Evolutionary conservation across 2,329 filamentous ascomycete species (phyloP).

Genomic region (Diaporthe eres): DNA sequence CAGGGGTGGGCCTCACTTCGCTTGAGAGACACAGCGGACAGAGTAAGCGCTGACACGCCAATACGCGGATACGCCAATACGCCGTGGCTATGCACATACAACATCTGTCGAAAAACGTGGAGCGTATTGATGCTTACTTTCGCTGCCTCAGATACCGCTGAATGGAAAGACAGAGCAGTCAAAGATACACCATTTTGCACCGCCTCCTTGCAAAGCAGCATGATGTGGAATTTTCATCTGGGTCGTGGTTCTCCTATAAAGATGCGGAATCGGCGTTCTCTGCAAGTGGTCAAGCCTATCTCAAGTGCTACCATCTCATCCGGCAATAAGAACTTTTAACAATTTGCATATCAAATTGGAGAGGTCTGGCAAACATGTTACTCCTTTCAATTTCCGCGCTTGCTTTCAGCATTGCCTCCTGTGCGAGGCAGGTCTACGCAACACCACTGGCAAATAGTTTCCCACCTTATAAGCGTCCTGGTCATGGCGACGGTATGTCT

Average conservation of each 20-base stretch:
- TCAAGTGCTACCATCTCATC: not conserved
- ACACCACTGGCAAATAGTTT: not conserved
- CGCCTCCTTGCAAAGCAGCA: not conserved
- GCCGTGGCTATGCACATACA: not conserved
- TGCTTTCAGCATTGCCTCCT: not conserved
- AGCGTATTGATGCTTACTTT: not conserved
- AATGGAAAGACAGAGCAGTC: not conserved
- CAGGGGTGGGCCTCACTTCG: no score
- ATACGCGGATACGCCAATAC: conserved; percentile 19
- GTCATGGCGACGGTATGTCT: conserved; percentile 9
- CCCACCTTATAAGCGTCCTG: not conserved
- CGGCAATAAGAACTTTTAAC: not conserved
- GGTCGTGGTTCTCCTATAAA: not conserved
- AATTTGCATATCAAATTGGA: not conserved
- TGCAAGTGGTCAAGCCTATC: not conserved
- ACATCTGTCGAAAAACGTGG: not conserved
- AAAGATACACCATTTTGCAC: not conserved
- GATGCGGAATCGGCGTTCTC: not conserved
- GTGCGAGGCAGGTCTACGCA: not conserved
- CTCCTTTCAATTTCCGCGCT: not conserved
- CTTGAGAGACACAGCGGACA: no score
- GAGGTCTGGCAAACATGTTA: not conserved
- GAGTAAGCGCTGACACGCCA: conserved; percentile 7
- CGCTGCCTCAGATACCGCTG: not conserved
- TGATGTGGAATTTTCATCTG: not conserved